Base-by-base conservation (phyloP, 2,329 filamentous ascomycete genomes). In the Sporothrix brunneoviolacea region DNA sequence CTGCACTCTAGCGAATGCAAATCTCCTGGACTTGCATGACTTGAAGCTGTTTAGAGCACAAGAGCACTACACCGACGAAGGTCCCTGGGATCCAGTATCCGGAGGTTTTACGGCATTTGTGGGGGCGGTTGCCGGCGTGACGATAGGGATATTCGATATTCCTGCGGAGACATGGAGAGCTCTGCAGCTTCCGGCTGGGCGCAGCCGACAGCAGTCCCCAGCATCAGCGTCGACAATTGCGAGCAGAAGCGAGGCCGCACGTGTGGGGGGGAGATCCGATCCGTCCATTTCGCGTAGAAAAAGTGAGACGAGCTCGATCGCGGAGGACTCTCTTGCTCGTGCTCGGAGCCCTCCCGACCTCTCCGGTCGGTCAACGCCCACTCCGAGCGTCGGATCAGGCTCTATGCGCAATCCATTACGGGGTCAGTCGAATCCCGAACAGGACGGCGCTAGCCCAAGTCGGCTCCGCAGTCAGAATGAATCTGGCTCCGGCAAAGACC, bases 61-160 rank as follows among this genome's bases (percentile, higher is more conserved):
- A 22, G 87, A 93, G 63, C 89, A 91, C 64, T 81, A 85, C 56
- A 88, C 86, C 0, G 86, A 90, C 51, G 80, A 85, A 28, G 85
- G 89, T 33, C 88, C 88, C 0, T 82, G 80, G 60, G 88, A 93
- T 57, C 88, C 88, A 0, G 79, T 94, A 22, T 83, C 84, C 15
- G 88, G 88, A 19, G 86, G 82, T n/a, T 83, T 88, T 1, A 80
- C 82, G 41, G 88, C 90, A 0, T 68, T 96, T 2, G 71, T 94
- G 18, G 85, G 86, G 4, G 91, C 91, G 15, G 73, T 91, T 42
- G 82, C 85, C 19, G 84, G 79, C 35, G 83, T 96, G 52, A 80
- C 86, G 59, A 85, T 93, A 76, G 87, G 88, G 1, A 75, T 95
- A 38, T 87, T 86, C 1, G 89, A 95, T 60, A 76, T 83, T 58